Base-by-base conservation (phyloP, 495 filamentous ascomycete genomes). In the Neurospora tetrasperma region DNA sequence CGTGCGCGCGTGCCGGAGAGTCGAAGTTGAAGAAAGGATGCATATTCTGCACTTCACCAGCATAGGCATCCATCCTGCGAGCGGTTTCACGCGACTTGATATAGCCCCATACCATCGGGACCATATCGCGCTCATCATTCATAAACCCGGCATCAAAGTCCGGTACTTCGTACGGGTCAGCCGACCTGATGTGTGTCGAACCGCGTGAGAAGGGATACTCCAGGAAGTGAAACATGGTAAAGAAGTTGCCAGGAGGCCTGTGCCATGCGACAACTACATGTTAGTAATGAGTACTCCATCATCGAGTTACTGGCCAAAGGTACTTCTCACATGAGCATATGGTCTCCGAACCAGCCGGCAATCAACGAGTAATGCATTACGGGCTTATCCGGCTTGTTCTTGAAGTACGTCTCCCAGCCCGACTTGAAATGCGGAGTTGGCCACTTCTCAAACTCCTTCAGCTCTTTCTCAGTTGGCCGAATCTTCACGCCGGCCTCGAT, bases 71-170 rank as follows among this genome's bases (percentile, higher is more conserved):
- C 93, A 94, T 94, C 43, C 91, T 85, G 1, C 91, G 85, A 7
- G 91, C 91, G 6, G 91, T 94, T 86, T 94, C 92, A 40, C 92
- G 89, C n/a, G 89, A 92, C 79, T 93, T 93, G 80, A 93, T 93
- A 79, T 96, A 94, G 0, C 88, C 90, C 92, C 92, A 94, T 5
- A 94, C 90, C 90, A 94, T 91, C 11, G 92, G 90, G 5, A 87
- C 89, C 90, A 94, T 93, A 77, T 94, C 92, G 38, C 91, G 86
- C 80, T 92, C 89, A 79, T 94, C 91, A 74, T 92, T 94, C 91
- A 94, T 93, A 82, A 94, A 95, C 35, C 92, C 92, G 4, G 91
- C 88, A 79, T 94, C 92, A 74, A 95, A 94, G 80, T 94, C 92
- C 1, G 92, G 91, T 9, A 83, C 82, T 68, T 90, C 91, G 77